Percentiles rank a stretch among this genome's conserved stretches.
These are phyloP conservation scores for Tulasnella sp. DNA, from an alignment of 768 basidiomycete genomes.

Conservation along the genomic window DNA sequence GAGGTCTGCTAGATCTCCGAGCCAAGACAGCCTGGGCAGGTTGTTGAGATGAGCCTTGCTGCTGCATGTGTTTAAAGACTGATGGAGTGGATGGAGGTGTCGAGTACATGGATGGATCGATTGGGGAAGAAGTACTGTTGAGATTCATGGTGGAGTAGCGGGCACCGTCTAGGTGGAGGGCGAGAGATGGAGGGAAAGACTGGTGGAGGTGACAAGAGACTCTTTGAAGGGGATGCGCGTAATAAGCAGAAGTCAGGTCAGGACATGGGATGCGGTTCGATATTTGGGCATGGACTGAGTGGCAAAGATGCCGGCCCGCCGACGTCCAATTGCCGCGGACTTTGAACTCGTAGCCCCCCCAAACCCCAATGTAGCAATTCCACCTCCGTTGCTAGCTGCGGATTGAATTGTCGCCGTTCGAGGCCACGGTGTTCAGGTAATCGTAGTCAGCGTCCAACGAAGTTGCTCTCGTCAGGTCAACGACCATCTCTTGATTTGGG, in stretches of 20 bases:
- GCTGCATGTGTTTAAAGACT: conserved; percentile 2
- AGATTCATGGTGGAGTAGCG: background rate
- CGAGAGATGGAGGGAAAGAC: background rate
- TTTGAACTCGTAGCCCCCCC: background rate
- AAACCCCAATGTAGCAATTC: background rate
- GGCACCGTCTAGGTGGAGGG: background rate
- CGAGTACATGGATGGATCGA: conserved; percentile 14
- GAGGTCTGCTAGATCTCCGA: conserved; percentile 29
- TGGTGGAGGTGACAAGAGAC: background rate
- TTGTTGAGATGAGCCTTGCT: background rate
- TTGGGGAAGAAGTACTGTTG: background rate
- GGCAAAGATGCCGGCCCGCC: background rate
- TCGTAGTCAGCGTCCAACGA: background rate
- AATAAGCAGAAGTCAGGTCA: no score
- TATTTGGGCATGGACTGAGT: background rate
- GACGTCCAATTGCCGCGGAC: background rate
- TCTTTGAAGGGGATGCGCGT: no score
- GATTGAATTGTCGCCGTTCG: background rate
- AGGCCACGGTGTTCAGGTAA: background rate
- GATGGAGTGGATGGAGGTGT: conserved; percentile 21
- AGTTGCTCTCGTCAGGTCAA: background rate
- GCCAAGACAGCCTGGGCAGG: background rate
- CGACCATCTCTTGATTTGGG: background rate
- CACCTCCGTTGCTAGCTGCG: background rate
- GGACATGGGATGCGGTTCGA: no score